Conservation (phyloP, 164 flowering plant species). For the Vitis riparia region DNA sequence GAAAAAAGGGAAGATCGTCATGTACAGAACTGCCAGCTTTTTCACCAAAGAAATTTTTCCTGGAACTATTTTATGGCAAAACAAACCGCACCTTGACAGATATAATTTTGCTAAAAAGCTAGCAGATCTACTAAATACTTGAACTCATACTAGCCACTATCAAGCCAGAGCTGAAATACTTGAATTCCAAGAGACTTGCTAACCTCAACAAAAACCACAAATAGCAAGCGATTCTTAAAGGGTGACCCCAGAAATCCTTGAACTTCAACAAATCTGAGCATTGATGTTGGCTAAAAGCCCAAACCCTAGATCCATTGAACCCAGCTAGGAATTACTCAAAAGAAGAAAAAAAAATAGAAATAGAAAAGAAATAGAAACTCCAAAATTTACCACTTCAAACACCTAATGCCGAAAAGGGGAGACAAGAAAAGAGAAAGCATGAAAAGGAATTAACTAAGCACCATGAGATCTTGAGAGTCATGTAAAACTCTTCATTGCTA, state of each 20-base stretch:
- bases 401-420: not conserved
- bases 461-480: not conserved
- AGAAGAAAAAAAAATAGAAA: too few relatives aligned
- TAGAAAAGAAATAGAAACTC: too few relatives aligned
- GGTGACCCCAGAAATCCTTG: not conserved
- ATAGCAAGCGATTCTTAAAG: not conserved
- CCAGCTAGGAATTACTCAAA: not conserved
- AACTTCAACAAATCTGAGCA: not conserved
- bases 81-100: too few relatives aligned
- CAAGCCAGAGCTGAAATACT: not conserved
- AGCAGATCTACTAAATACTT: not conserved
- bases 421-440: not conserved
- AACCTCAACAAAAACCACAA: not conserved
- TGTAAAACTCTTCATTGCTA: not conserved
- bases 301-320: constrained; percentile 4
- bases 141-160: not conserved
- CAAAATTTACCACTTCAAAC: not conserved
- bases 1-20: not conserved
- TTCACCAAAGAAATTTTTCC: too few relatives aligned
- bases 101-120: not conserved
- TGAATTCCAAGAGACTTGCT: not conserved
- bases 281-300: not conserved
- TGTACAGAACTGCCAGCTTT: too few relatives aligned
- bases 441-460: not conserved
- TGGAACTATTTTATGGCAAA: too few relatives aligned